These are phyloP conservation scores for Capsella rubella DNA, from an alignment of 441 rosid species.

Conservation along the genomic window DNA sequence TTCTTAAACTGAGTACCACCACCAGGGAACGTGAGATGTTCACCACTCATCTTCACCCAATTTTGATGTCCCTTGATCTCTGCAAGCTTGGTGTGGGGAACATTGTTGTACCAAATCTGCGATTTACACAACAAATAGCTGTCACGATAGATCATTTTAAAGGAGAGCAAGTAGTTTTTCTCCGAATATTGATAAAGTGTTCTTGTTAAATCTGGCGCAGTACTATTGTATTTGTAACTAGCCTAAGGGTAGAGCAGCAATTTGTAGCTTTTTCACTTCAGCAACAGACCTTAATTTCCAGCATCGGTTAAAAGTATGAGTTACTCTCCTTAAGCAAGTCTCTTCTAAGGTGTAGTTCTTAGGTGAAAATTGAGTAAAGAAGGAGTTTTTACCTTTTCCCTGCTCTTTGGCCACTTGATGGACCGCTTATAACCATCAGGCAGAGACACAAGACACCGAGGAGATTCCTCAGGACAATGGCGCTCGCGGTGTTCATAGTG, in stretches of 20 bases:
- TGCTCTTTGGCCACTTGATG: constrained; percentile 73
- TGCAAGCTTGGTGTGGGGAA: constrained; percentile 78
- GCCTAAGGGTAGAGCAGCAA: no score
- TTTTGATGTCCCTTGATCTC: constrained; percentile 75
- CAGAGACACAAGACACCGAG: constrained; percentile 69
- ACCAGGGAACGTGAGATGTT: constrained; percentile 74
- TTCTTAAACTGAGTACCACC: constrained; percentile 80
- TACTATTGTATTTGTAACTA: not conserved
- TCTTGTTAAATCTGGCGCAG: not conserved
- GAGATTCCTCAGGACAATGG: constrained; percentile 71
- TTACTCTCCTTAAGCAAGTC: not conserved
- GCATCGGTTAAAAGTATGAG: no score
- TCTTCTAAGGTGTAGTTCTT: not conserved
- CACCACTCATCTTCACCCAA: constrained; percentile 77
- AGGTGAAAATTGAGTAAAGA: not conserved
- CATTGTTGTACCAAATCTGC: constrained; percentile 70
- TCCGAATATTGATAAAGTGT: not conserved
- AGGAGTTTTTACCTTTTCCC: constrained; percentile 50
- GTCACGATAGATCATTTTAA: constrained; percentile 24
- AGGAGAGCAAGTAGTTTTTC: constrained; percentile 14
- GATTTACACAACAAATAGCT: constrained; percentile 30
- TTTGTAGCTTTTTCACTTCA: not conserved
- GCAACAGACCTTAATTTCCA: not conserved
- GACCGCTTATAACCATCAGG: constrained; percentile 72
- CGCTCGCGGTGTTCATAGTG: constrained; percentile 74